phyloP scores from a whole-genome alignment of 345 rosid genomes.

The Gynandropsis gynandra region DNA sequence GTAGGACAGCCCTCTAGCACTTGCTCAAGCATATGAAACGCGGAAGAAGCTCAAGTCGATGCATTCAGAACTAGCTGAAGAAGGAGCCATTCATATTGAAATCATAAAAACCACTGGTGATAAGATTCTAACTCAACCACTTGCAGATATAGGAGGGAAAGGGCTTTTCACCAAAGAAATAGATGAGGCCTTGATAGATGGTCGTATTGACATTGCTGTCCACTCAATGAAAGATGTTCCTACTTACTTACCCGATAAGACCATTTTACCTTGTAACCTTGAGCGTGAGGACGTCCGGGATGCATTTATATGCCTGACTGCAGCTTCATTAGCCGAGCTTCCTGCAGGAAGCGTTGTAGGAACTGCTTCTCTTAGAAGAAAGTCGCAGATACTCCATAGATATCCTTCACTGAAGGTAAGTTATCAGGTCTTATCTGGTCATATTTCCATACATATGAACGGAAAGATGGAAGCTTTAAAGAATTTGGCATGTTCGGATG shows the following conservation, averaged over 20 bases:
- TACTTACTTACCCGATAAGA: constrained; percentile 80
- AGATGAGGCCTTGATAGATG: constrained; percentile 77
- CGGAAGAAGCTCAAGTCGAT: constrained; percentile 61
- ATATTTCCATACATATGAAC: background rate
- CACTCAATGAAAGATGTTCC: constrained; percentile 99
- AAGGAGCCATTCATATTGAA: constrained; percentile 85
- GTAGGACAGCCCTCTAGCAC: constrained; percentile 85
- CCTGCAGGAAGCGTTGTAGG: constrained; percentile 86
- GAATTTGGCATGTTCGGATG: too few relatives aligned
- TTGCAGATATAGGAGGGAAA: constrained; percentile 98
- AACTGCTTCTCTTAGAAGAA: constrained; percentile 95
- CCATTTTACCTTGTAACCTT: constrained; percentile 81
- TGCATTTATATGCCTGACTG: constrained; percentile 69
- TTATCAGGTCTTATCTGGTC: constrained; percentile 4
- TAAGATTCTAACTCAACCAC: constrained; percentile 82
- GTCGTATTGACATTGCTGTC: constrained; percentile 93
- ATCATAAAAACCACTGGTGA: constrained; percentile 96
- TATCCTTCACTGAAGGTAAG: constrained; percentile 72
- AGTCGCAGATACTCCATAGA: constrained; percentile 86
- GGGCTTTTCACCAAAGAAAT: constrained; percentile 96
- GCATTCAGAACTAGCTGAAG: constrained; percentile 73
- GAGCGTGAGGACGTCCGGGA: constrained; percentile 93
- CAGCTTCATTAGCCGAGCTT: constrained; percentile 65
- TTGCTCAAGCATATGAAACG: constrained; percentile 98
- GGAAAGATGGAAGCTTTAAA: background rate